Conservation (phyloP, 768 basidiomycete genomes). For the Mycena epipterygia region DNA sequence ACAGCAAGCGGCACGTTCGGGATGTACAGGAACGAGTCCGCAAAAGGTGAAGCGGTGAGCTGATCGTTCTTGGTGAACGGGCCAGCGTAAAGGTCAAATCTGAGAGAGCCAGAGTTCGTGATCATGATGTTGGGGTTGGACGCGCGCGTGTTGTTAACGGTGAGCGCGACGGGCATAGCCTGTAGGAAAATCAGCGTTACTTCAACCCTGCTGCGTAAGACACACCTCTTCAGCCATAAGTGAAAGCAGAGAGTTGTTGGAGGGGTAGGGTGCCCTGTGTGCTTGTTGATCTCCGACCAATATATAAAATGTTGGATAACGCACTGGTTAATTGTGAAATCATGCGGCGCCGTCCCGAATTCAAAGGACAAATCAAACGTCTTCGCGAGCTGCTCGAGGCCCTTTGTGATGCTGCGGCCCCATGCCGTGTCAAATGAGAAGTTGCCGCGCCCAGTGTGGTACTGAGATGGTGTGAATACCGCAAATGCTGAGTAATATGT, state of each 20-base stretch:
- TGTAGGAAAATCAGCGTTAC: slow-evolving; percentile 31
- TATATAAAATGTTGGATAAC: slow-evolving; percentile 32
- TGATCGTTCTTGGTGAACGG: slow-evolving; percentile 87
- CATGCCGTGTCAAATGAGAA: slow-evolving; percentile 70
- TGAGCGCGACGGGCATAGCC: slow-evolving; percentile 69
- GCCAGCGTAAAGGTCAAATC: slow-evolving; percentile 78
- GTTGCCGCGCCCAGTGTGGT: slow-evolving; percentile 70
- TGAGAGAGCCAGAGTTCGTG: slow-evolving; percentile 71
- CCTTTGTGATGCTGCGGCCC: slow-evolving; percentile 67
- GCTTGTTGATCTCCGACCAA: slow-evolving; percentile 16
- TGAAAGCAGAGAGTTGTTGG: slow-evolving; percentile 70
- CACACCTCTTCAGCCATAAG: slow-evolving; percentile 39
- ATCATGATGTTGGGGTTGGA: slow-evolving; percentile 74
- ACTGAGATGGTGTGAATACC: slow-evolving; percentile 53
- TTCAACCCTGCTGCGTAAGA: background rate
- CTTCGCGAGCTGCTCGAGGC: slow-evolving; percentile 65
- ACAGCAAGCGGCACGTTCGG: slow-evolving; percentile 63
- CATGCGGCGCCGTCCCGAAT: slow-evolving; percentile 83
- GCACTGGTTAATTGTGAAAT: slow-evolving; percentile 77
- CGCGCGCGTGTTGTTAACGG: slow-evolving; percentile 74
- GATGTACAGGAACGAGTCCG: slow-evolving; percentile 74
- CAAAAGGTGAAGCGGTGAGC: slow-evolving; percentile 80
- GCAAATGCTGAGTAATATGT: background rate
- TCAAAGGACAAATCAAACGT: slow-evolving; percentile 72
- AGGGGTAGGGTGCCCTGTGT: slow-evolving; percentile 71